phyloP scores from a whole-genome alignment of 345 rosid species.

The Rhodomyrtus tomentosa region DNA sequence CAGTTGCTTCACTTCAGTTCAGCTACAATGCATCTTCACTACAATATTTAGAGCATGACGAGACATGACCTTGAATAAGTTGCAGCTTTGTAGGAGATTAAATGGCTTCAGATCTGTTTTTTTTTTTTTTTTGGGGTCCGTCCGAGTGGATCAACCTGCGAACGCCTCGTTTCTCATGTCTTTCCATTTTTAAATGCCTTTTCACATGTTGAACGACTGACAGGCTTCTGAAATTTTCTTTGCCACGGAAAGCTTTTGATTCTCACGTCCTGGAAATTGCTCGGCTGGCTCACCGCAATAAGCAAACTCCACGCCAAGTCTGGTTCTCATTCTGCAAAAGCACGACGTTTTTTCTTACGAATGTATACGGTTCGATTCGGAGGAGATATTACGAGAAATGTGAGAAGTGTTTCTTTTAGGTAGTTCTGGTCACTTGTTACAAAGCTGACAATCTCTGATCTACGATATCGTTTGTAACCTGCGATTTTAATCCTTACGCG shows the following conservation, averaged over 20 bases:
- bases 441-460: not conserved
- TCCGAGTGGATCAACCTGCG: not conserved
- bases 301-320: not conserved
- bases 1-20: not conserved
- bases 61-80: not conserved
- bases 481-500: too few relatives aligned
- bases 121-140: too few relatives aligned
- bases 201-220: not conserved
- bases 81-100: not conserved
- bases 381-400: not conserved
- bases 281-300: not conserved
- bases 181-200: not conserved
- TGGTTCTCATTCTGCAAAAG: not conserved
- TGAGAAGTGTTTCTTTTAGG: not conserved
- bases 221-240: not conserved
- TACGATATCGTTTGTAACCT: too few relatives aligned
- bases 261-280: not conserved
- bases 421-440: not conserved
- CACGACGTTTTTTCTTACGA: not conserved
- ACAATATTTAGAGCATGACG: not conserved
- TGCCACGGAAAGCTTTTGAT: not conserved
- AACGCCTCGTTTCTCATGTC: not conserved
- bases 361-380: not conserved
- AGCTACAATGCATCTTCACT: not conserved
- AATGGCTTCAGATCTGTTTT: not conserved